Conservation (phyloP, 106 monocot species). For the Acanthochlamys bracteata region DNA sequence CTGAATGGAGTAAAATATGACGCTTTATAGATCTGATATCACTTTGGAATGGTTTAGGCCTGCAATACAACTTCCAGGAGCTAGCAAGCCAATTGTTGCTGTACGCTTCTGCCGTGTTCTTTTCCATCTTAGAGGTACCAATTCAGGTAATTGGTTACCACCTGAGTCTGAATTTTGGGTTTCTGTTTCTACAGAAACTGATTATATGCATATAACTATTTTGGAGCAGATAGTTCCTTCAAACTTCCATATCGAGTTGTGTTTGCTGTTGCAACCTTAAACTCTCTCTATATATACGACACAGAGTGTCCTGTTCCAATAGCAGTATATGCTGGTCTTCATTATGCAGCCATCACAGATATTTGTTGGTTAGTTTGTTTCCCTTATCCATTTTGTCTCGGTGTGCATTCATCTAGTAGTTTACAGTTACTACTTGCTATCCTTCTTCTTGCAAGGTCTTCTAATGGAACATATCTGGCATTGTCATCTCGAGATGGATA, state of each 20-base stretch:
- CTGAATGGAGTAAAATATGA: too few species aligned
- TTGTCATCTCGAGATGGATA: conserved; percentile 83
- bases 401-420: too few species aligned
- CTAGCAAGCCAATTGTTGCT: too few species aligned
- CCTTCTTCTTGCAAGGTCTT: conserved; percentile 54
- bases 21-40: too few species aligned
- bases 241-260: conserved; percentile 83
- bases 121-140: conserved; percentile 54
- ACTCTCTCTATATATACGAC: conserved; percentile 87
- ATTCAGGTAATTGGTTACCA: conserved; percentile 35
- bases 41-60: too few species aligned
- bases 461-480: conserved; percentile 73
- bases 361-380: conserved; percentile 60
- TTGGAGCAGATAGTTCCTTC: conserved; percentile 47
- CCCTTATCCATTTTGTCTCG: not conserved
- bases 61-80: too few species aligned
- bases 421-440: too few species aligned
- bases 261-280: conserved; percentile 87
- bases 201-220: conserved; percentile 4
- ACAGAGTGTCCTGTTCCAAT: conserved; percentile 76
- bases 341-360: conserved; percentile 95
- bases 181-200: conserved; percentile 2
- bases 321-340: conserved; percentile 77
- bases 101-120: conserved; percentile 81
- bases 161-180: not conserved